A percentile compares a stretch with the other conserved stretches of the same genome.
Conservation (phyloP, 1,284 basidiomycete genomes). For the Trichosporon sp. region DNA sequence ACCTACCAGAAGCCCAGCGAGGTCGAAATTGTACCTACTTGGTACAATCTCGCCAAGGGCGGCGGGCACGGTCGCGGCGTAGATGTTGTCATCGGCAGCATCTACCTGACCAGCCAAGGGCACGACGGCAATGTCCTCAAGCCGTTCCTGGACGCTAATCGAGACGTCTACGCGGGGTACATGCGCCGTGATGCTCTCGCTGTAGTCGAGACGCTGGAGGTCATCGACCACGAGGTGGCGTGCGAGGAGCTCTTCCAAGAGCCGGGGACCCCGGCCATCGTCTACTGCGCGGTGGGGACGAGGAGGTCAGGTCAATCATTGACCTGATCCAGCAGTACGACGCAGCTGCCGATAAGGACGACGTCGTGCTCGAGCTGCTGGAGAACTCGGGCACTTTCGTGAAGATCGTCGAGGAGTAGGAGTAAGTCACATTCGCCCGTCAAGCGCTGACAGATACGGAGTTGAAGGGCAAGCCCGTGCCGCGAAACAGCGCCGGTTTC, state of each 20-base stretch:
- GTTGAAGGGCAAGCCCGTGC: background rate
- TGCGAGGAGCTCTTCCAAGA: background rate
- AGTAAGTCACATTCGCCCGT: background rate
- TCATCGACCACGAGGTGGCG: background rate
- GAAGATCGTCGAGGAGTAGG: background rate
- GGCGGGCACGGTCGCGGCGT: background rate
- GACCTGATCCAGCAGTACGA: background rate
- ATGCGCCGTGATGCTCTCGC: background rate
- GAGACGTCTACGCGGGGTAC: background rate
- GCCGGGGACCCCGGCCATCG: background rate
- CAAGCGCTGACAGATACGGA: background rate
- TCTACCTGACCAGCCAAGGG: background rate
- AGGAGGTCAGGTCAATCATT: background rate
- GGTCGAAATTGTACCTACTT: background rate
- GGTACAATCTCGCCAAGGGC: background rate
- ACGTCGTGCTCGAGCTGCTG: background rate
- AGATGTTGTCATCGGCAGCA: background rate
- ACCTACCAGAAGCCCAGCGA: background rate
- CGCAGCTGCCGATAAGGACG: background rate
- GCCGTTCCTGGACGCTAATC: background rate
- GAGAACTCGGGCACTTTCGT: background rate
- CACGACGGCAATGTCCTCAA: background rate
- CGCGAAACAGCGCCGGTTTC: background rate
- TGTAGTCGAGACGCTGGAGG: background rate
- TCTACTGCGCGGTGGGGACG: background rate